Evolutionary conservation across 306 rosid genomes (phyloP).

Genomic region (Urtica urens): DNA sequence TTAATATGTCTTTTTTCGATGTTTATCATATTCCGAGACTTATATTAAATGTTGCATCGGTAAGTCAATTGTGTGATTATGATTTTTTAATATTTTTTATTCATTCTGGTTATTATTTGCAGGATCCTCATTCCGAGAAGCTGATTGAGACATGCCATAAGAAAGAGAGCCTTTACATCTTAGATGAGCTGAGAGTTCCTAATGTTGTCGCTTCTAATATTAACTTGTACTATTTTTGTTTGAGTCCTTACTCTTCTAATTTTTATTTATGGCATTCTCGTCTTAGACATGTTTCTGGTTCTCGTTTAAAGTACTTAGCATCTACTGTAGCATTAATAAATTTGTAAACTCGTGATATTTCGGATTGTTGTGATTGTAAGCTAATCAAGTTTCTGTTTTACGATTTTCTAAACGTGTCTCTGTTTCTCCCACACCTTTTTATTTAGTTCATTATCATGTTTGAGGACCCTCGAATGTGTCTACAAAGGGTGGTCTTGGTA

Average conservation of each 20-base stretch:
- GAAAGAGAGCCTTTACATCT: not conserved
- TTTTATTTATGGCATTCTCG: slow-evolving; percentile 5
- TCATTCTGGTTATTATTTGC: not conserved
- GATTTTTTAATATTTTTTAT: not conserved
- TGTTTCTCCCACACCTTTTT: not conserved
- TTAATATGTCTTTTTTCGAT: not conserved
- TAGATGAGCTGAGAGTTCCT: not conserved
- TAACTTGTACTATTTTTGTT: not conserved
- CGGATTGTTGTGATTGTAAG: not conserved
- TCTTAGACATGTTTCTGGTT: not conserved
- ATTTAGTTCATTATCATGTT: not conserved
- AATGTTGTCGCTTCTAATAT: not conserved
- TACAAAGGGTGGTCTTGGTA: not conserved
- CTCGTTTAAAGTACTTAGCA: not conserved
- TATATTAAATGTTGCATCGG: not conserved
- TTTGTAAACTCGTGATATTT: not conserved
- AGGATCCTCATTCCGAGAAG: not conserved
- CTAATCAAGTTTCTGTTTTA: not conserved
- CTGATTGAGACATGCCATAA: not conserved
- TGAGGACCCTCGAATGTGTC: not conserved
- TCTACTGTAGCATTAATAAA: not conserved
- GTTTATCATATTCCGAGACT: not conserved
- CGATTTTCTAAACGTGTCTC: not conserved
- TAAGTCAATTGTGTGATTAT: not conserved
- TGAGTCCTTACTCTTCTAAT: not conserved